A percentile compares a stretch with the other conserved stretches of the same genome.
phyloP scores from a whole-genome alignment of 179 eudicot genomes.

The Silene coronaria region DNA sequence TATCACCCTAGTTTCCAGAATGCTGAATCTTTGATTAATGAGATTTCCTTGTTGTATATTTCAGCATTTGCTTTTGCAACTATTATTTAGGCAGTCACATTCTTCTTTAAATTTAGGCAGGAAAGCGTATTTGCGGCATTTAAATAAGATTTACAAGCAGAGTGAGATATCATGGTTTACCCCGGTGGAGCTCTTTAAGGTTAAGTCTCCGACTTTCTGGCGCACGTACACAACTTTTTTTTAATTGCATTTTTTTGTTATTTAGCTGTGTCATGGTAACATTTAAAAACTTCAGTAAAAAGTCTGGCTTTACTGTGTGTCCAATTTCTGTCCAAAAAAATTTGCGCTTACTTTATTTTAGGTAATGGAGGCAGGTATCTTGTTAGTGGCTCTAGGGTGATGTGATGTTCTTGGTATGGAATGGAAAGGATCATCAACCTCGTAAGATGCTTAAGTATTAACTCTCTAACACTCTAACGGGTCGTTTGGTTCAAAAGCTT shows the following conservation, averaged over 20 bases:
- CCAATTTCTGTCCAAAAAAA: background rate
- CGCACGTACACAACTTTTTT: background rate
- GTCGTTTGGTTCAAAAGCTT: no score
- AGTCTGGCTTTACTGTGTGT: background rate
- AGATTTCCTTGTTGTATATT: background rate
- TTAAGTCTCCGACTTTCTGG: constrained; percentile 14
- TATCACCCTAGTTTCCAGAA: background rate
- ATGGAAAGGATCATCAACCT: background rate
- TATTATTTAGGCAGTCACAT: background rate
- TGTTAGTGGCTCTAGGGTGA: background rate
- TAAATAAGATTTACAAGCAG: constrained; percentile 77
- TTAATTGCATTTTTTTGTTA: background rate
- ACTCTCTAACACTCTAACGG: background rate
- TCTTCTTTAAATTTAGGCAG: constrained; percentile 48
- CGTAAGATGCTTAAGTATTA: no score
- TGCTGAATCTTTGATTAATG: background rate
- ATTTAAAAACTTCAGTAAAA: background rate
- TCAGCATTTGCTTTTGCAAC: background rate
- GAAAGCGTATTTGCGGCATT: constrained; percentile 68
- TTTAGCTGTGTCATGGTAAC: background rate
- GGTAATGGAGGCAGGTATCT: background rate
- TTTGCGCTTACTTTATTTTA: background rate
- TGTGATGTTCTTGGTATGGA: background rate
- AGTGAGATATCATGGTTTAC: constrained; percentile 88
- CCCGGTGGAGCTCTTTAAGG: constrained; percentile 95